Evolutionary conservation across 148 eudicot species (phyloP).

Genomic region (Vaccinium corymbosum): DNA sequence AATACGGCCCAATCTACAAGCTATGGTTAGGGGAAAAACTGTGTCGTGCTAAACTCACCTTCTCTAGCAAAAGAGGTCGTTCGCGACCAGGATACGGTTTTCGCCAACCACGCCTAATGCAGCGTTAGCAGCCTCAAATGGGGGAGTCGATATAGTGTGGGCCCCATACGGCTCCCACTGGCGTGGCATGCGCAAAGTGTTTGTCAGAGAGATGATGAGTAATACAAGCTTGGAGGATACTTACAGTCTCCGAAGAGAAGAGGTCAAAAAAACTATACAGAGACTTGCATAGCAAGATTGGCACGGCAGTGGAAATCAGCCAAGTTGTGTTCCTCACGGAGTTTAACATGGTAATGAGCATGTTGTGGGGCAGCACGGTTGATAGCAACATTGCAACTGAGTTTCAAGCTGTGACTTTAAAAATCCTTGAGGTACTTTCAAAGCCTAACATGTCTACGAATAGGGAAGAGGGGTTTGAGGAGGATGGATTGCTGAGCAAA

Average conservation of each 20-base stretch:
- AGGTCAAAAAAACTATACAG: conserved; percentile 18
- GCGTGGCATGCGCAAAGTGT: conserved; percentile 35
- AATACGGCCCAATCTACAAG: conserved; percentile 38
- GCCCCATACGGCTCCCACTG: conserved; percentile 29
- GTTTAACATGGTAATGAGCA: conserved; percentile 25
- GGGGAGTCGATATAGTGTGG: conserved; percentile 27
- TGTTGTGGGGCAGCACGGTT: conserved; percentile 42
- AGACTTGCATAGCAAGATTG: conserved; percentile 9
- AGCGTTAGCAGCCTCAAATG: conserved; percentile 9
- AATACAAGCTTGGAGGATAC: conserved; percentile 32
- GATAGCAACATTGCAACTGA: conserved; percentile 21
- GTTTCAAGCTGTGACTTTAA: conserved; percentile 5
- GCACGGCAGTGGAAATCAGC: conserved; percentile 21
- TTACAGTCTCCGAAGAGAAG: conserved; percentile 27
- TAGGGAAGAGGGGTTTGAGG: neutral
- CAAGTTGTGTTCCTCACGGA: conserved; percentile 21
- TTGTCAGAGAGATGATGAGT: conserved; percentile 40
- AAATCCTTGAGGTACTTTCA: conserved; percentile 12
- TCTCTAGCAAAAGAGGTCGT: conserved; percentile 39
- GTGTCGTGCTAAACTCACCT: conserved; percentile 37
- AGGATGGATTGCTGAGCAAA: neutral
- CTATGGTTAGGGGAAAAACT: conserved; percentile 29
- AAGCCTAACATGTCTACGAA: conserved; percentile 41
- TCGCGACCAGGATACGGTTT: conserved; percentile 33
- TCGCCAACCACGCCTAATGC: conserved; percentile 35